Base-by-base conservation (phyloP, 306 rosid species). In the Vachellia pachyceras region DNA sequence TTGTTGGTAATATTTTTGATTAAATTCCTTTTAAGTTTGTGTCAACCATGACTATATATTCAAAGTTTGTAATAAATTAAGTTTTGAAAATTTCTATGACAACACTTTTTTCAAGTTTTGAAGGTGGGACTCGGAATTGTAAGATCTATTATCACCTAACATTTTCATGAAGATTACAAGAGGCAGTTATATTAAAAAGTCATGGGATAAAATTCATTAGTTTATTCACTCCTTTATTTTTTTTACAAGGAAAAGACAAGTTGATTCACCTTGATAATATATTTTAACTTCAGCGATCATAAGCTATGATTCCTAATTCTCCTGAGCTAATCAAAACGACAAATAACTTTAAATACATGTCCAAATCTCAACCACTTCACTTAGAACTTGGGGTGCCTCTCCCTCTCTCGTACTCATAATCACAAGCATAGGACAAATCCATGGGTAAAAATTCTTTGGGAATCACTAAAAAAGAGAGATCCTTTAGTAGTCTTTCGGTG, bases 401-500 rank as follows among this genome's bases (percentile, higher is more conserved):
- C 58, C 6, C 61, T 52, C 46, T 33, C 61, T 5, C 57, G 1
- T 6, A 44, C 64, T 83, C 78, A 29, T 77, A 60, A 14, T 22
- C 36, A 10, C 47, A 37, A 10, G 73, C 73, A 41, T n/a, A 40
- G 73, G 73, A 68, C 47, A 46, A 69, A 14, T 20, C 46, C 23
- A 83, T 71, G 49, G 37, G 72, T 63, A 79, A 91, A 89, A 85
- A 79, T 76, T 75, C 89, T 82, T 85, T 77, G 89, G 85, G 82
- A 84, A 82, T 52, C 89, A 90, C 69, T 72, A 8, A 49, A 8
- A 49, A 52, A 72, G 77, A 82, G 82, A 67, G 76, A 78, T 86
- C 83, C 87, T 95, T 86, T 82, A 77, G 66, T 90, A 88, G 90
- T 76, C 99, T 93, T 95, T 95, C 96, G 98, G 99, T 93, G 98